phyloP scores from a whole-genome alignment of 179 eudicot species.

The Silene noctiflora region DNA sequence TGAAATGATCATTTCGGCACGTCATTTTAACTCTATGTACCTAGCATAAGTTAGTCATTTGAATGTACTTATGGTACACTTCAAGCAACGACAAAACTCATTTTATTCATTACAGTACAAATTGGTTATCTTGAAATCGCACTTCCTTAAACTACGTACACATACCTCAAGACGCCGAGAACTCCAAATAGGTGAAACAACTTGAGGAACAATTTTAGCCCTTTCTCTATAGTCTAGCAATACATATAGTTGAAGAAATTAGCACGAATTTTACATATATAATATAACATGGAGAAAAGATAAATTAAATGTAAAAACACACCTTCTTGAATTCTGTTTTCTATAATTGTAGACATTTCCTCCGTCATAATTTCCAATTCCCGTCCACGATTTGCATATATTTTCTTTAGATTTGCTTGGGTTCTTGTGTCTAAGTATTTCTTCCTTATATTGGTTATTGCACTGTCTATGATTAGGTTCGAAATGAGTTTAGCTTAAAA shows the following conservation, averaged over 20 bases:
- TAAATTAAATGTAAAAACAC: neutral
- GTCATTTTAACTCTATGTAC: no score
- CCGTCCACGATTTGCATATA: conserved; percentile 31
- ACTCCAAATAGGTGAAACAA: conserved; percentile 43
- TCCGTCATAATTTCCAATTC: conserved; percentile 29
- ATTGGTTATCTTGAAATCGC: no score
- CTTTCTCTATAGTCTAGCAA: conserved; percentile 33
- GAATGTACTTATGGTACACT: no score
- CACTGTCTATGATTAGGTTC: conserved; percentile 30
- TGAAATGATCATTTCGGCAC: no score
- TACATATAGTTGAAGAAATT: neutral
- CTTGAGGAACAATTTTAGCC: conserved; percentile 33
- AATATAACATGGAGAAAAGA: neutral
- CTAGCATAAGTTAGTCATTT: no score
- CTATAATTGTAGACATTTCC: conserved; percentile 33
- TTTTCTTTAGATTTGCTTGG: conserved; percentile 48
- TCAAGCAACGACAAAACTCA: no score
- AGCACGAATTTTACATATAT: neutral
- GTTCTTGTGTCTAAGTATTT: conserved; percentile 53
- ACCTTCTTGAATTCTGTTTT: conserved; percentile 45
- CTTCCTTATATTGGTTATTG: conserved; percentile 38
- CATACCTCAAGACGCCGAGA: conserved; percentile 47
- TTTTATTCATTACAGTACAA: no score
- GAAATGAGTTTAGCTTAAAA: no score
- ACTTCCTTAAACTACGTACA: no score